phyloP scores from a whole-genome alignment of 2,329 filamentous ascomycete genomes.

The Colletotrichum echinochloae region DNA sequence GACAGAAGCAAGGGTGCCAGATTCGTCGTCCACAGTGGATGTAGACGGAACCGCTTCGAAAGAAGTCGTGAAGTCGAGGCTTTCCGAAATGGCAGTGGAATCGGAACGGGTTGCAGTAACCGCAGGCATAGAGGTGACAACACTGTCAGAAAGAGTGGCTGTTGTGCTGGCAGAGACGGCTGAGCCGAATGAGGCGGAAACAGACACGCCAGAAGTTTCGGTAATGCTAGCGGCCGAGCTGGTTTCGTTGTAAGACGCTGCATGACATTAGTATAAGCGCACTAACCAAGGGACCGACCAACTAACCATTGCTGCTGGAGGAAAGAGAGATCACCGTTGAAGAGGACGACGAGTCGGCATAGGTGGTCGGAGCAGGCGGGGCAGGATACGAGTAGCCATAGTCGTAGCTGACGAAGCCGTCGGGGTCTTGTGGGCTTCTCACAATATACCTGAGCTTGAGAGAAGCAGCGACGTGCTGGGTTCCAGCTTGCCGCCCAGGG shows the following conservation, averaged over 20 bases:
- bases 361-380: slow-evolving; percentile 23
- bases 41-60: neutral
- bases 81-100: neutral
- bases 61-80: neutral
- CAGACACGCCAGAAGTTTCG: neutral
- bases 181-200: neutral
- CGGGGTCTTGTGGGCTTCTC: neutral
- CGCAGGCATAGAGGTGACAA: neutral
- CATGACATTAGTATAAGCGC: neutral
- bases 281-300: neutral
- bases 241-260: slow-evolving; percentile 3
- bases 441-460: neutral
- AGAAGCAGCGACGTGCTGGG: neutral
- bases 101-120: neutral
- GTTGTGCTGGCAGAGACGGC: neutral
- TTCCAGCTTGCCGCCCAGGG: neutral
- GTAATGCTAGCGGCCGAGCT: slow-evolving; percentile 6
- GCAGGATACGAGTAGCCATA: slow-evolving; percentile 34
- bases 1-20: slow-evolving; percentile 21
- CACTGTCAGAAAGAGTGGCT: neutral
- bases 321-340: neutral
- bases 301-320: slow-evolving; percentile 16
- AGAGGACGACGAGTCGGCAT: slow-evolving; percentile 17
- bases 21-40: neutral
- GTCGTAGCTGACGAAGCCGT: slow-evolving; percentile 32